phyloP scores from a whole-genome alignment of 225 moss, liverwort and hornwort genomes.

The Takakia lepidozioides region DNA sequence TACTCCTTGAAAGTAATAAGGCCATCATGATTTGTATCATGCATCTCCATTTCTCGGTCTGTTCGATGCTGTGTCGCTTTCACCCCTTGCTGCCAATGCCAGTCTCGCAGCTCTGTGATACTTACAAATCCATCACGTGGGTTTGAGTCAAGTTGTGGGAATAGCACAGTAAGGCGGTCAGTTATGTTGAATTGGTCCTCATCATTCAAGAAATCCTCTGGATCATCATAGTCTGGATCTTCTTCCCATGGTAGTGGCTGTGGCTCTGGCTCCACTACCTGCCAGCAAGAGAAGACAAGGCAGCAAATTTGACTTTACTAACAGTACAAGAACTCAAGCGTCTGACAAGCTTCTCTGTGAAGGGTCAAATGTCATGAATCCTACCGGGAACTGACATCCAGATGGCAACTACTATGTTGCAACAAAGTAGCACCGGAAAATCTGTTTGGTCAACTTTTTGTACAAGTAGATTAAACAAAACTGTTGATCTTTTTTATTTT shows the following conservation, averaged over 20 bases:
- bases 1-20: constrained; percentile 59
- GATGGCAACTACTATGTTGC: no score
- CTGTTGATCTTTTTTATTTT: no score
- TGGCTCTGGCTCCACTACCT: constrained; percentile 23
- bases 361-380: no score
- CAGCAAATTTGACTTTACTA: no score
- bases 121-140: constrained; percentile 52
- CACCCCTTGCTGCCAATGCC: constrained; percentile 58
- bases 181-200: constrained; percentile 66
- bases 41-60: constrained; percentile 48
- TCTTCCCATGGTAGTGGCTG: constrained; percentile 27
- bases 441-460: no score
- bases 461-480: no score
- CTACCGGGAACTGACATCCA: no score
- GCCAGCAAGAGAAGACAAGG: no score
- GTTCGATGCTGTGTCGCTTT: constrained; percentile 53
- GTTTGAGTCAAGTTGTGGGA: constrained; percentile 59
- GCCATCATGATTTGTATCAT: constrained; percentile 62
- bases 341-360: no score
- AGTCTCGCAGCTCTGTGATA: constrained; percentile 54
- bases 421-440: no score
- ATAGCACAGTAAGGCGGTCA: constrained; percentile 45
- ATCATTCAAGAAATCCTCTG: constrained; percentile 60
- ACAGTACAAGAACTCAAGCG: no score
- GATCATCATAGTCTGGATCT: constrained; percentile 40